phyloP scores from a whole-genome alignment of 768 basidiomycete genomes.

The Mycena galopus region DNA sequence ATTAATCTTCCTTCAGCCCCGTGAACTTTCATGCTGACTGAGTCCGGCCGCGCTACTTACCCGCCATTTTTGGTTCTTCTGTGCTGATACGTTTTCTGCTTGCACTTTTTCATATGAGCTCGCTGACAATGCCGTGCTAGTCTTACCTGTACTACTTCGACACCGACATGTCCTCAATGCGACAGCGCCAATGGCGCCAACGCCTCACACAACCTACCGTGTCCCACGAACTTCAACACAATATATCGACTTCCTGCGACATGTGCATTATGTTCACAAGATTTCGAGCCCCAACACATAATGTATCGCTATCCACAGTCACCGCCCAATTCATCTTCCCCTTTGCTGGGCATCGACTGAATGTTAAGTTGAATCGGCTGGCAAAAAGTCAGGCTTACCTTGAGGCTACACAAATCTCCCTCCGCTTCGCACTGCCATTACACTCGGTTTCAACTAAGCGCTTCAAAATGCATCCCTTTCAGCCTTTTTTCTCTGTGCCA shows the following conservation, averaged over 20 bases:
- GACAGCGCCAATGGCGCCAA: not conserved
- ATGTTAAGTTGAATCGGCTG: not conserved
- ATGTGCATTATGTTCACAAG: too few species aligned
- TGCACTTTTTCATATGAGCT: not conserved
- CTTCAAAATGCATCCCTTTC: not conserved
- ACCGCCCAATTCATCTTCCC: not conserved
- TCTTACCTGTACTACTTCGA: not conserved
- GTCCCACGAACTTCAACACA: too few species aligned
- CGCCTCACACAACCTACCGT: too few species aligned
- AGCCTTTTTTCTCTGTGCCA: not conserved
- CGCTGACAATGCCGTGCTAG: not conserved
- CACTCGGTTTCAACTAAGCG: too few species aligned
- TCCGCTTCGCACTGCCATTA: too few species aligned
- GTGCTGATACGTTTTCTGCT: not conserved
- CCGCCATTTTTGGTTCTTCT: not conserved
- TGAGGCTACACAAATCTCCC: not conserved
- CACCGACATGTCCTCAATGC: not conserved
- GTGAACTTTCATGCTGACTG: not conserved
- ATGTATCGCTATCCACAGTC: not conserved
- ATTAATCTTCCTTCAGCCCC: not conserved
- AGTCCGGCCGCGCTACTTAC: not conserved
- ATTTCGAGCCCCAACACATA: not conserved
- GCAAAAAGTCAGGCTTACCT: not conserved
- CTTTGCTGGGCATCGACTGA: not conserved
- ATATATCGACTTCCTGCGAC: too few species aligned